Base-by-base conservation (phyloP, 208 protist genomes). In the Crithidia fasciculata region DNA sequence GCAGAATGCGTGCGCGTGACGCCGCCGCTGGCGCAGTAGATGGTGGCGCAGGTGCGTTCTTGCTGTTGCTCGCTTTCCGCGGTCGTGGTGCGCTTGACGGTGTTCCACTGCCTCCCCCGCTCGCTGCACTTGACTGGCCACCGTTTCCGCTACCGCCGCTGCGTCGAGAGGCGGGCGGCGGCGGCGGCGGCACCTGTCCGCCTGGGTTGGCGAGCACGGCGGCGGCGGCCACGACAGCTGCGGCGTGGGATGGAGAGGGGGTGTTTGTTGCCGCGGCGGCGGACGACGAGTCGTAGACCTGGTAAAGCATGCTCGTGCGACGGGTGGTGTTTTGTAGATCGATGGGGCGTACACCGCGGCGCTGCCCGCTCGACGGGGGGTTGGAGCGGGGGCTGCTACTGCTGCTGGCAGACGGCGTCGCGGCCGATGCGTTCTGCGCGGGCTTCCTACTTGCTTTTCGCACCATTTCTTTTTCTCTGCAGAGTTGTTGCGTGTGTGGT, bases 201-300 rank as follows among this genome's bases (percentile, higher is more conserved):
- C 40, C 44, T 36, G 52, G 64, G n/a, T 69, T 59, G 8, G 64
- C 64, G 8, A 69, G 49, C 64, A 69, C 64, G 52, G 64, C 49
- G 8, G 64, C 64, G 7, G 64, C 64, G 2, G 62, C 62, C 36
- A 57, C 62, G 12, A 68, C 62, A 6, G 62, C 62, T 0, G 62
- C 62, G 5, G 62, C 62, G 62, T 57, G 62, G 15, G 62, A 68
- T 37, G 62, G 62, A 18, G 62, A 68, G 10, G 62, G 62, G 8
- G 62, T 49, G 5, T 3, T 45, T 12, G 16, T 7, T 0, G 45
- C 43, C 9, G 19, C 8, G n/a, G 43, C 49, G 28, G 61, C 2
- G 7, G 61, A 39, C 36, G 52, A 36, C 5, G 64, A 59, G 64
- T 69, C 64, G 64, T 69, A 69, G 4, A 69, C 52, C 18, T 69